Conservation (phyloP, 148 eudicot genomes). For the Heliamphora exappendiculata region DNA sequence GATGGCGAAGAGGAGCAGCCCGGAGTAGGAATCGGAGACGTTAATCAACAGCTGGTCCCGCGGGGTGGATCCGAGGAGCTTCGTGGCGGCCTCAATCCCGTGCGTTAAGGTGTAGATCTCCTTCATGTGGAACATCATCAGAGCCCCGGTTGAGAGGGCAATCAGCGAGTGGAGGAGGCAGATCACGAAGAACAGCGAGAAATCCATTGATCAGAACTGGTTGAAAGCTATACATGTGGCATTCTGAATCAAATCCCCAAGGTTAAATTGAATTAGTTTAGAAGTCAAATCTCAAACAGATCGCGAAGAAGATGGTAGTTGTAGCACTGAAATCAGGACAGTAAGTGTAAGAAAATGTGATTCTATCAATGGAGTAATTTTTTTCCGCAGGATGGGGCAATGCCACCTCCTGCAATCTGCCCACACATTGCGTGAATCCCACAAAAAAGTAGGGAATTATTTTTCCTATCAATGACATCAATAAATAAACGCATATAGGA, state of each 20-base stretch:
- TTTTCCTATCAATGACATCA: too few relatives aligned
- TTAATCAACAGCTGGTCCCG: conserved; percentile 11
- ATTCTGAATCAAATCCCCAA: background rate
- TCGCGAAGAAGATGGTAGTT: too few relatives aligned
- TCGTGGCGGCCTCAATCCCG: conserved; percentile 6
- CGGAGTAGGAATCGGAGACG: conserved; percentile 17
- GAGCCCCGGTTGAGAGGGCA: conserved; percentile 5
- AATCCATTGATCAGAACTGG: background rate
- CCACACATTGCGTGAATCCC: too few relatives aligned
- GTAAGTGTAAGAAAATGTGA: too few relatives aligned
- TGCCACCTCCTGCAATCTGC: too few relatives aligned
- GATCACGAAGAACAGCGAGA: conserved; percentile 15
- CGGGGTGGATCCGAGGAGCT: conserved; percentile 7
- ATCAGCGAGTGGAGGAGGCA: conserved; percentile 14
- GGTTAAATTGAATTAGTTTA: too few relatives aligned
- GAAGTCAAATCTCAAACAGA: too few relatives aligned
- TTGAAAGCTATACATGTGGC: background rate
- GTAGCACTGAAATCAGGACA: too few relatives aligned
- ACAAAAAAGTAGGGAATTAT: too few relatives aligned
- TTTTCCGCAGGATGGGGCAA: too few relatives aligned
- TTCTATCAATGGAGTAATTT: too few relatives aligned
- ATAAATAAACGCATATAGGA: too few relatives aligned
- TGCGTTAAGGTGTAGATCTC: conserved; percentile 14
- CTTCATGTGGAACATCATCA: conserved; percentile 17
- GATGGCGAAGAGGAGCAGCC: conserved; percentile 10